Evolutionary conservation across 1,284 basidiomycete genomes (phyloP), one percentile per base, ranked within the genome.

Genomic region (Cryptococcus sp.): DNA sequence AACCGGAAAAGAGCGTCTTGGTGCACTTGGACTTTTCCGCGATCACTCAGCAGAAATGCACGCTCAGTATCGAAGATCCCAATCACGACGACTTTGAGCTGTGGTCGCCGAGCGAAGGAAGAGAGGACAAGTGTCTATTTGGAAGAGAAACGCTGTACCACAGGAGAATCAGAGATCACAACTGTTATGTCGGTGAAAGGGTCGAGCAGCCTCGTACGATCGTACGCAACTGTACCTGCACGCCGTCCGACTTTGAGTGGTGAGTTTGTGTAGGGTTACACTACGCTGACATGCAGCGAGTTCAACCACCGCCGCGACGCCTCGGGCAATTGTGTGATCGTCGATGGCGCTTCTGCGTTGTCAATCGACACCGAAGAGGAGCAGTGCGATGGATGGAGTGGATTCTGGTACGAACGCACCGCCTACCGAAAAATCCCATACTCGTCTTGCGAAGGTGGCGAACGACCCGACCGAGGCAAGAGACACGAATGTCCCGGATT

Each of bases 381-480:
- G 11, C 78, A 79, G 57, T 94, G 91, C 71, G 66, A 67, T 31
- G 81, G 81, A 53, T 84, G 81, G 31, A 61, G 64, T n/a, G 85
- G 87, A 8, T 89, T 83, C 70, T 96, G 94, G 93, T 94, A 93
- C 75, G 91, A 91, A 56, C 86, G 91, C 25, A 96, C 93, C 0
- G 81, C 87, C 8, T 94, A 94, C 73, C 89, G 92, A 61, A 88
- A 91, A 78, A 90, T 95, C 56, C 88, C 89, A 0, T 89, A 89
- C 75, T 93, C 91, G 50, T 84, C 82, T 19, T 97, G 93, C 74
- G 84, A 86, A 53, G 91, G 86, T 16, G 93, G 91, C 6, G 68
- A 81, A 1, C 83, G 88, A 8, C 84, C 84, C 10, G 91, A 97
- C 73, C 85, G 81, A 47, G 93, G 93, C 1, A 67, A 74, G 11